These are phyloP conservation scores for Nemania diffusa DNA, from an alignment of 2,329 filamentous ascomycete genomes.

Conservation along the genomic window DNA sequence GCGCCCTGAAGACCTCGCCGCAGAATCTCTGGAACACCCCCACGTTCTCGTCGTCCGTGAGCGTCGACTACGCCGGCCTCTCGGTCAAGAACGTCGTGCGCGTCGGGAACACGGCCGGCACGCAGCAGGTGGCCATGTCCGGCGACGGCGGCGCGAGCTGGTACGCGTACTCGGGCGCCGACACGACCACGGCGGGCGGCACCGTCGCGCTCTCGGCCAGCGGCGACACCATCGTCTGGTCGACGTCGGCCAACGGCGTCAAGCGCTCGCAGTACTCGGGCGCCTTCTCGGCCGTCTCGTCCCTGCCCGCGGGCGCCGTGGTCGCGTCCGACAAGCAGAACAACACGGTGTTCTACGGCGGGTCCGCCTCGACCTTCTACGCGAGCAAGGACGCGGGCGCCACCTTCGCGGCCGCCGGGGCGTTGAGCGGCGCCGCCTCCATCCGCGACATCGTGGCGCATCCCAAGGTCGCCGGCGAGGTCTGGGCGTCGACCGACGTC, in stretches of 20 bases:
- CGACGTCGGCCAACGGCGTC: constrained; percentile 54
- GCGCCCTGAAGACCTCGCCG: constrained; percentile 55
- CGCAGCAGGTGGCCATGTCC: constrained; percentile 60
- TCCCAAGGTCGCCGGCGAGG: constrained; percentile 67
- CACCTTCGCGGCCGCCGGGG: constrained; percentile 56
- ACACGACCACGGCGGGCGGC: constrained; percentile 57
- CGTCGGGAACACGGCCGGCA: constrained; percentile 58
- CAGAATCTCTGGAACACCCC: constrained; percentile 59
- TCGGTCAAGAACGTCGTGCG: constrained; percentile 60
- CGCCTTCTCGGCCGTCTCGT: constrained; percentile 57
- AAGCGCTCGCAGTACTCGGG: constrained; percentile 55
- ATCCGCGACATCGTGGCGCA: constrained; percentile 67
- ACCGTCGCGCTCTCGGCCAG: constrained; percentile 62
- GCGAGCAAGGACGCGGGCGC: constrained; percentile 60
- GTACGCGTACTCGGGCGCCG: constrained; percentile 59
- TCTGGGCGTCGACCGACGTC: constrained; percentile 66
- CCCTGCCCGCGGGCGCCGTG: constrained; percentile 57
- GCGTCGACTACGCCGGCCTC: constrained; percentile 62
- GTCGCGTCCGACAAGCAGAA: constrained; percentile 66
- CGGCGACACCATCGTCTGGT: constrained; percentile 62
- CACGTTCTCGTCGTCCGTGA: constrained; percentile 57
- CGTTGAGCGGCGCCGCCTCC: constrained; percentile 53
- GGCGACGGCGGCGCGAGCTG: constrained; percentile 62
- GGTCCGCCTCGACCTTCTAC: constrained; percentile 59
- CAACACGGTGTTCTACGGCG: constrained; percentile 64